Evolutionary conservation across 208 protist genomes (phyloP), one percentile per base, ranked within the genome.

Genomic region (Trypanosoma conorhini): DNA sequence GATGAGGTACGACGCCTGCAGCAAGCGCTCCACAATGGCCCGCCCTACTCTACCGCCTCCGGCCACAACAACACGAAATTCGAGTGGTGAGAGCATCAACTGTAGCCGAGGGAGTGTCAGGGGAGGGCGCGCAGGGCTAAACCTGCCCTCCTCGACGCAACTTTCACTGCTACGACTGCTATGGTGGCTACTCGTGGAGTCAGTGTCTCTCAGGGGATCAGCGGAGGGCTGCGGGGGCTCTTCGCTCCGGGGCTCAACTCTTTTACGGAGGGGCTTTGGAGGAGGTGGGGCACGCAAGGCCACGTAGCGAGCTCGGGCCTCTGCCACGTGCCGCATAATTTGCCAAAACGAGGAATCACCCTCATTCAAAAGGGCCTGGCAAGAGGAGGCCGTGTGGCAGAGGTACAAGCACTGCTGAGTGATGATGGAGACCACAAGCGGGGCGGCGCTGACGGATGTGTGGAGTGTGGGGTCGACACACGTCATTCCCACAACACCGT

Each of bases 361-460:
- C 26, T 91, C 79, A 21, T 76, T 79, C n/a, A 92, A 63, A n/a
- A 88, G 74, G 3, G 82, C 83, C 22, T 84, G 78, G 22, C 67
- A 61, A 12, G 81, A 59, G 0, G 86, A 87, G 44, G 85, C 66
- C 35, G 74, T 46, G 72, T 87, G 74, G 24, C 90, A 62, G 5
- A 79, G 30, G 68, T 91, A 94, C 51, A 81, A 79, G 46, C 59
- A 85, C 69, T 94, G 87, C 69, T 90, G 80, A 9, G 79, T 77
- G 55, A 94, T 80, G 22, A 73, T 72, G 21, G 76, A 71, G 26
- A 86, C 78, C 17, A 78, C 86, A 50, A 94, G 72, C 0, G 89
- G 86, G 13, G 82, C 81, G 9, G 84, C 83, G 21, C 79, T 60
- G 13, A 86, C 72, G 12, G 73, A 78, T 0, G 57, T 8, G 28